phyloP scores from a whole-genome alignment of 257 asterid species.

The Solanum etuberosum region DNA sequence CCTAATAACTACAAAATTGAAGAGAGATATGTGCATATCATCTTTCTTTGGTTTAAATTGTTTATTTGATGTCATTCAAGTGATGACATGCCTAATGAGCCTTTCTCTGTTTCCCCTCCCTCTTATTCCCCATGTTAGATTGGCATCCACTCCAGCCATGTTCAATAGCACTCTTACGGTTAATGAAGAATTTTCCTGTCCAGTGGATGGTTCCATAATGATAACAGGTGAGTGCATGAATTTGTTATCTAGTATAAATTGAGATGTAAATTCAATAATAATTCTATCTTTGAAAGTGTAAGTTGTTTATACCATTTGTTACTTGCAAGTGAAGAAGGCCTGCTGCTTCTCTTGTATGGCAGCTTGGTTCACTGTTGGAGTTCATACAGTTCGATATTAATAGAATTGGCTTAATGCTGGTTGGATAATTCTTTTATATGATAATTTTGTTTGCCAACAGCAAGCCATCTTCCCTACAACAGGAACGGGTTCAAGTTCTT shows the following conservation, averaged over 20 bases:
- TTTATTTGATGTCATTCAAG: neutral
- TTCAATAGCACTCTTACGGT: conserved; percentile 81
- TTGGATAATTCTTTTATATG: conserved; percentile 2
- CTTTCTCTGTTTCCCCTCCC: neutral
- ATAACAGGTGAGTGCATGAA: conserved; percentile 51
- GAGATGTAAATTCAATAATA: neutral
- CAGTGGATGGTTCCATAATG: conserved; percentile 94
- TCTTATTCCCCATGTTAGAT: conserved; percentile 25
- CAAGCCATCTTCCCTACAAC: conserved; percentile 98
- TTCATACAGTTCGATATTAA: neutral
- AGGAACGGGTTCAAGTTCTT: conserved; percentile 96
- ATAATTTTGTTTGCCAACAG: conserved; percentile 38
- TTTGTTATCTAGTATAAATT: neutral
- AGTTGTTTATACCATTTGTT: neutral
- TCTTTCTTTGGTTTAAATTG: neutral
- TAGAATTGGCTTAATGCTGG: neutral
- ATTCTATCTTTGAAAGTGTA: neutral
- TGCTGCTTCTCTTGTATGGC: neutral
- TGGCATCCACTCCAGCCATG: conserved; percentile 99
- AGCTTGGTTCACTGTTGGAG: neutral
- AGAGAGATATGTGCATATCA: neutral
- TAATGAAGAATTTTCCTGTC: conserved; percentile 60
- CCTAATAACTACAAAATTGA: neutral
- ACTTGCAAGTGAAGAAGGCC: neutral
- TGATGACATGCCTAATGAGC: conserved; percentile 7